Evolutionary conservation across 1,139 yeast genomes (phyloP), one percentile per base, ranked within the genome.

Genomic region (Debaryomycetaceae sp.): DNA sequence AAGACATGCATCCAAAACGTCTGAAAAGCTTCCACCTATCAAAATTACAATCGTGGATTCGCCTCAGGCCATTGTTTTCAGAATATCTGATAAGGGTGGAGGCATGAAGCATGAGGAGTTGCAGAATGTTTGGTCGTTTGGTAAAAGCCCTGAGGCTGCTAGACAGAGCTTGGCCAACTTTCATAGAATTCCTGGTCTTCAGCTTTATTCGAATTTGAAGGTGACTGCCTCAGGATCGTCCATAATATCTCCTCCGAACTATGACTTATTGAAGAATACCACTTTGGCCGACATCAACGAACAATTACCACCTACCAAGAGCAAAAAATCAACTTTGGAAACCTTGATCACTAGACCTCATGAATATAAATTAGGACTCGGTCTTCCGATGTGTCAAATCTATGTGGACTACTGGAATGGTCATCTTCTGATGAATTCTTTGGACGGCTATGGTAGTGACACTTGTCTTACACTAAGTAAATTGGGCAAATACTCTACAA

Each of bases 391-490:
- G 84, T 85, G 96, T 56, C 83, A 87, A 52, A 88, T 91, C 0
- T 91, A 91, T 59, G 91, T 96, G 0, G 97, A 91, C 55, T 91
- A 91, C 63, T 91, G 98, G 98, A 93, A 90, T 56, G 97, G 98
- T 5, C 85, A 84, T 43, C 66, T 91, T 42, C 84, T 81, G 53
- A 79, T 91, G 76, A 86, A 85, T 56, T 84, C 95, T 1, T 68
- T 91, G 41, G 93, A 88, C 51, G 97, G 97, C 1, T 88, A 85
- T 55, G 98, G 99, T 4, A 81, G 95, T 41, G 99, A 91, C 60
- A 90, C 95, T 0, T 84, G 85, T 49, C 67, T 93, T 57, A 80
- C 85, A 24, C 70, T 91, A 49, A 85, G 90, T 33, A 87, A 89
- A 58, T 74, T 89, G 46, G 96, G 96, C 35, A 75, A 78, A 53